Evolutionary conservation across 73 alveolate genomes (phyloP).

Genomic region (Loxodes magnus): DNA sequence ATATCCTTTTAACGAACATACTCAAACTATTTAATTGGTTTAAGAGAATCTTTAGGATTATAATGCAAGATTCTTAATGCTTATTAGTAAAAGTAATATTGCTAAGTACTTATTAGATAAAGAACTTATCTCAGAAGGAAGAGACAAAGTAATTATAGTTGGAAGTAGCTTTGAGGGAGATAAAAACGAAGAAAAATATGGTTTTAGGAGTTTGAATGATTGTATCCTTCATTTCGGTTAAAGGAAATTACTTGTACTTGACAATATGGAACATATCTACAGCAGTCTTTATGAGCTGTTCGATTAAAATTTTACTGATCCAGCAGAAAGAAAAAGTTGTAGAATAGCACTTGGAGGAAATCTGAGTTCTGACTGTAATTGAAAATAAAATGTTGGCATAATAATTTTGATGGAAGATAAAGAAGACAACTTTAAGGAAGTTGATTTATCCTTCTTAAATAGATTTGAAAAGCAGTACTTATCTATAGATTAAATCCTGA

Average conservation of each 20-base stretch:
- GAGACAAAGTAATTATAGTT: conserved; percentile 12
- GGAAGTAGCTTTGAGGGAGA: conserved; percentile 10
- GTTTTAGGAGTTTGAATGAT: background rate
- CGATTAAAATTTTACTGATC: conserved; percentile 1
- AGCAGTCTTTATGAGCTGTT: conserved; percentile 12
- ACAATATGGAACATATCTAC: conserved; percentile 7
- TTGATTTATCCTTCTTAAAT: conserved; percentile 7
- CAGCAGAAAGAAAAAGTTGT: conserved; percentile 5
- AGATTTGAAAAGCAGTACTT: conserved; percentile 10
- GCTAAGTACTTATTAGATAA: background rate
- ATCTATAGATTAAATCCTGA: background rate
- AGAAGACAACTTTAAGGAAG: background rate
- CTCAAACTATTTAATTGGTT: background rate
- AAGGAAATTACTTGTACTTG: background rate
- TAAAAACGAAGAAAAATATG: background rate
- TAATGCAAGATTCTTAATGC: background rate
- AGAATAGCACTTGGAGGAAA: conserved; percentile 7
- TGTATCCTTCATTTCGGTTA: conserved; percentile 1
- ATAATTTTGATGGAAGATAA: conserved; percentile 2
- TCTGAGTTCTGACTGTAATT: conserved; percentile 2
- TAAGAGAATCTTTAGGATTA: background rate
- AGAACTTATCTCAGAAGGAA: conserved; percentile 1
- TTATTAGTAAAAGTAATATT: background rate
- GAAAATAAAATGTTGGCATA: background rate
- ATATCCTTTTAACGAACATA: background rate